Conservation (phyloP, 2,329 filamentous ascomycete genomes). For the Pseudogymnoascus destructans region DNA sequence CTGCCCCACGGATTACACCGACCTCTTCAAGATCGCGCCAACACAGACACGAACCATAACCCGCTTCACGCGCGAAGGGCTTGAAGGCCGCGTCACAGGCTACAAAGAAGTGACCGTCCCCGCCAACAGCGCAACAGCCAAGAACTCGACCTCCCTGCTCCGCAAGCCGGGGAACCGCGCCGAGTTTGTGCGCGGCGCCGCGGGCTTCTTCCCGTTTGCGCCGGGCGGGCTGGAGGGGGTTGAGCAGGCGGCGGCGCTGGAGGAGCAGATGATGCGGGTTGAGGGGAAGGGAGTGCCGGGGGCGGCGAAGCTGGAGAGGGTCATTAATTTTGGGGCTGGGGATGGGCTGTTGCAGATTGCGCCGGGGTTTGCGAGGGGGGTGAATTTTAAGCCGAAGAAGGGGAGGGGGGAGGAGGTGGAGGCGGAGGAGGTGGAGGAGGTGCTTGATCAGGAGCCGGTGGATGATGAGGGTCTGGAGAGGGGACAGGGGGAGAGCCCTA, state of each 20-base stretch:
- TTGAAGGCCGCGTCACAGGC: conserved; percentile 84
- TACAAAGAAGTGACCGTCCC: conserved; percentile 92
- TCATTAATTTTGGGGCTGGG: conserved; percentile 70
- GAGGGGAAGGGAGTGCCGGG: conserved; percentile 32
- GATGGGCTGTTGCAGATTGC: conserved; percentile 69
- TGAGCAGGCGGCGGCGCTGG: conserved; percentile 70
- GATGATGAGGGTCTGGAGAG: conserved; percentile 23
- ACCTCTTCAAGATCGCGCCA: conserved; percentile 74
- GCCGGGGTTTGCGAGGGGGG: conserved; percentile 68
- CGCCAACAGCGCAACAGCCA: conserved; percentile 77
- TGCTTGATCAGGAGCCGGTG: conserved; percentile 38
- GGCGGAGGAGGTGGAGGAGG: conserved; percentile 56
- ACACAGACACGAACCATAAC: conserved; percentile 93
- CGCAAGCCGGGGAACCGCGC: conserved; percentile 76
- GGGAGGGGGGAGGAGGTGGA: conserved; percentile 43
- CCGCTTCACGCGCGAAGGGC: conserved; percentile 77
- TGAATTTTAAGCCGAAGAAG: conserved; percentile 56
- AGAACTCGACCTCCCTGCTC: conserved; percentile 82
- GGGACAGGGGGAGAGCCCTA: conserved; percentile 24
- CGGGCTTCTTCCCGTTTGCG: conserved; percentile 88
- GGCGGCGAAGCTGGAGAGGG: conserved; percentile 56
- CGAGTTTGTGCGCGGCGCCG: conserved; percentile 84
- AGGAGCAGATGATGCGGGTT: conserved; percentile 55
- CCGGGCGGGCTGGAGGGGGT: conserved; percentile 81
- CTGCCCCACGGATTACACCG: conserved; percentile 62